Base-by-base conservation (phyloP, 2,329 filamentous ascomycete species). In the Metarhizium humberi region DNA sequence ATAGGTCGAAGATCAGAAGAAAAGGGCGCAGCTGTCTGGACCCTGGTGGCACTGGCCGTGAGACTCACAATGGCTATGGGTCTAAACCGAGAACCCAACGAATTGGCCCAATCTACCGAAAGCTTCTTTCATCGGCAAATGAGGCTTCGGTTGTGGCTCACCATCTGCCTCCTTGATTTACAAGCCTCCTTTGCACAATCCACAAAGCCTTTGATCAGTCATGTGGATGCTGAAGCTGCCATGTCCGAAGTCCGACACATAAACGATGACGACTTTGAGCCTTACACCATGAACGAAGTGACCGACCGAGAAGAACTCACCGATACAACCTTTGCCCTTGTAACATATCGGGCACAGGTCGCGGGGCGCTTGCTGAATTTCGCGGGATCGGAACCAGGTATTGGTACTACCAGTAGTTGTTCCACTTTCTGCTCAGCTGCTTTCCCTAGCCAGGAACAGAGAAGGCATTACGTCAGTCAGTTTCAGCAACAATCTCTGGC, bases 81-180 rank as follows among this genome's bases (percentile, higher is more conserved):
- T 20, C 40, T 59, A n/a, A 50, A 53, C 20, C 52, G 32, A 11
- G 45, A 50, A 34, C 32, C 32, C 32, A 11, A 34, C 32, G 32
- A 11, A 34, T 6, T 34, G 32, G 32, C 32, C 32, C 16, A 16
- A 34, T 29, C n/a, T 10, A 20, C 30, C 1, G 56, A 59, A 30
- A 50, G 36, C 4, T 59, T 58, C 30, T 59, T 59, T 34, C 34
- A 54, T 13, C 56, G 58, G 36, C 55, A 59, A 36, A 58, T 56
- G 56, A 47, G 55, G 34, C 47, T 47, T 16, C 54, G 58, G 11
- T 51, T 57, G 3, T 59, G 56, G 58, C 55, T 58, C 13, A 51
- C 54, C 10, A 45, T 59, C 3, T 59, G 55, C 30, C 32, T 58
- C 11, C 47, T 59, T 4, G 56, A 59, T 30, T 46, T 58, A 32